Evolutionary conservation across 1,284 basidiomycete species (phyloP), one percentile per base, ranked within the genome.

Genomic region (Microbotryum scabiosae): DNA sequence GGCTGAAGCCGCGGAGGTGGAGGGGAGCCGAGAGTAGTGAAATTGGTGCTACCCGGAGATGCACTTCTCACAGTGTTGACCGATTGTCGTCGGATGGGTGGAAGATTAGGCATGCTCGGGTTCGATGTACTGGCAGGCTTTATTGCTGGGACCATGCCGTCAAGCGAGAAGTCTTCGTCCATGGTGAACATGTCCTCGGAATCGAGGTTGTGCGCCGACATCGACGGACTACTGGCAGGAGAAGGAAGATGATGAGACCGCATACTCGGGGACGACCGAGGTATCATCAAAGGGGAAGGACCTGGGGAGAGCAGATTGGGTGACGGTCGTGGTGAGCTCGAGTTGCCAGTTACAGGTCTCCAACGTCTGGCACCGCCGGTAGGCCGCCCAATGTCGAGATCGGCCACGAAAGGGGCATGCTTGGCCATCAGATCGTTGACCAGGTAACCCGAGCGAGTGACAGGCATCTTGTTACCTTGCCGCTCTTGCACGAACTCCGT

Each of bases 361-460:
- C 66, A 73, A 25, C 65, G 66, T 7, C 73, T 67, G 68, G 43
- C 73, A 14, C 81, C 80, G 10, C 84, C 73, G 51, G 89, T 79
- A 0, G 83, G 82, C 28, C 77, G 75, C 0, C 92, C 90, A 43
- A 96, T 80, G 74, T 97, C 93, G 70, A 93, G 84, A 51, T 81
- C 65, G 1, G 79, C 81, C n/a, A 93, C 75, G 87, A 89, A 97
- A 1, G 84, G 84, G 32, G 79, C 79, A 70, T 90, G 82, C 57
- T 81, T 84, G 62, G 79, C 79, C 76, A 90, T 77, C 5, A 86
- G 80, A 26, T 79, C 76, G 4, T 81, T 76, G n/a, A 84, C 75
- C 14, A 88, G 77, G 2, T 76, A 71, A 18, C 79, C 77, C 0
- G 82, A 84, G 3, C 89, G 79, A 6, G 86, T 80, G 5, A 86